Conservation (phyloP, 345 rosid species). For the Jatropha curcas region DNA sequence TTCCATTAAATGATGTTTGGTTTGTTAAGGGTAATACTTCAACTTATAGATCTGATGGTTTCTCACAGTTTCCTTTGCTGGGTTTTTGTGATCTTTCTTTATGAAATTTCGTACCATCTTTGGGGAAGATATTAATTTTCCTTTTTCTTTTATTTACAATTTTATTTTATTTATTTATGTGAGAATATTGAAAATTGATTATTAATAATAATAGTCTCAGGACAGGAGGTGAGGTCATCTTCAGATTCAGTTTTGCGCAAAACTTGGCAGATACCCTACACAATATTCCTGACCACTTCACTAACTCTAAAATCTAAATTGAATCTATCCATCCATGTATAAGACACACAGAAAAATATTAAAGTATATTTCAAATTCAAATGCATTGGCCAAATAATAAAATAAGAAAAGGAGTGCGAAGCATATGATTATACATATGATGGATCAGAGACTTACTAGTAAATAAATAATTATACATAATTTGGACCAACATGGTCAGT, state of each 20-base stretch:
- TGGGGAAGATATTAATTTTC: no score
- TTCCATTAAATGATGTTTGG: conserved; percentile 26
- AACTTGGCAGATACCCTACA: conserved; percentile 43
- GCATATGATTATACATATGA: conserved; percentile 2
- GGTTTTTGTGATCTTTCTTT: neutral
- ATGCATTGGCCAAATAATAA: neutral
- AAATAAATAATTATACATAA: neutral
- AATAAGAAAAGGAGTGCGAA: neutral
- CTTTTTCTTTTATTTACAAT: no score
- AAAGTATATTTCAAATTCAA: conserved; percentile 36
- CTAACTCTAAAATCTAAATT: conserved; percentile 25
- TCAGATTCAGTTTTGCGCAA: conserved; percentile 31
- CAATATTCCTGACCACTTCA: conserved; percentile 41
- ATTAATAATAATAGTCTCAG: no score
- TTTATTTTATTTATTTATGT: no score
- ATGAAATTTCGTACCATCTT: neutral
- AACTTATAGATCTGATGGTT: neutral
- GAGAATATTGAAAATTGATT: neutral
- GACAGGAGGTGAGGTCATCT: conserved; percentile 1
- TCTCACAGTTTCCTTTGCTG: neutral
- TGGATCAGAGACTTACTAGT: neutral
- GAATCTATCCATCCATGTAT: conserved; percentile 4
- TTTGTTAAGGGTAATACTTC: conserved; percentile 9
- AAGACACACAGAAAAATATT: neutral
- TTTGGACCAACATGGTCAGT: neutral